Conservation (phyloP, 1,284 basidiomycete species). For the Fomitopsis palustris region DNA sequence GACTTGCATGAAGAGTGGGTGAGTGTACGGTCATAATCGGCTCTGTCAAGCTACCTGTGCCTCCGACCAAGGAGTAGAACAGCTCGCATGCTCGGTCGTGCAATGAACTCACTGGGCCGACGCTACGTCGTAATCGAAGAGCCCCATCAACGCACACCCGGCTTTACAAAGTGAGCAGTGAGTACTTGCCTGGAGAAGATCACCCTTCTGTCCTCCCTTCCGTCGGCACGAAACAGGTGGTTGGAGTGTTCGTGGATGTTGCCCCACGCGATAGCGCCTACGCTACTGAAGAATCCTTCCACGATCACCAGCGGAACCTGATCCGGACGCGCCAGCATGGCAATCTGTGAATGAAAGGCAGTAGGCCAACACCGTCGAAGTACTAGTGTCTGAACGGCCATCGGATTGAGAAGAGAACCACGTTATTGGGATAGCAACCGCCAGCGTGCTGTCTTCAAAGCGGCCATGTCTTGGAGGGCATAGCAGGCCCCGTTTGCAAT, state of each 20-base stretch:
- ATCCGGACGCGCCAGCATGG: background rate
- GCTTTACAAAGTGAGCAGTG: too few relatives aligned
- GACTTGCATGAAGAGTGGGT: constrained; percentile 20
- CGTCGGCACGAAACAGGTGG: constrained; percentile 13
- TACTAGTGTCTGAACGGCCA: too few relatives aligned
- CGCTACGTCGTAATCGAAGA: constrained; percentile 25
- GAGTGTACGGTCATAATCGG: constrained; percentile 3
- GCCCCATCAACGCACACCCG: constrained; percentile 25
- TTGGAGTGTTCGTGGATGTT: constrained; percentile 37
- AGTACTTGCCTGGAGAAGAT: constrained; percentile 38
- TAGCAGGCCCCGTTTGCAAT: too few relatives aligned
- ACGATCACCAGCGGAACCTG: constrained; percentile 45
- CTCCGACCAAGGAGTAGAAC: constrained; percentile 49
- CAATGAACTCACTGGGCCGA: constrained; percentile 50
- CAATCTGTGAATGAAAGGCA: too few relatives aligned
- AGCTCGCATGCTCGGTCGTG: constrained; percentile 60
- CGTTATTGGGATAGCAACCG: too few relatives aligned
- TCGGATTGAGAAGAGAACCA: too few relatives aligned
- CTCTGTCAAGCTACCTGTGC: constrained; percentile 31
- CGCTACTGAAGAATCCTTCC: constrained; percentile 49
- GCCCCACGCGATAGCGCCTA: constrained; percentile 42
- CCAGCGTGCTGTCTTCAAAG: too few relatives aligned
- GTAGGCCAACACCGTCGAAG: too few relatives aligned
- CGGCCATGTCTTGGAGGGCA: too few relatives aligned
- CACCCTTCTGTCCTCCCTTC: constrained; percentile 11